phyloP scores from a whole-genome alignment of 306 rosid species.

The Lathyrus tuberosus region DNA sequence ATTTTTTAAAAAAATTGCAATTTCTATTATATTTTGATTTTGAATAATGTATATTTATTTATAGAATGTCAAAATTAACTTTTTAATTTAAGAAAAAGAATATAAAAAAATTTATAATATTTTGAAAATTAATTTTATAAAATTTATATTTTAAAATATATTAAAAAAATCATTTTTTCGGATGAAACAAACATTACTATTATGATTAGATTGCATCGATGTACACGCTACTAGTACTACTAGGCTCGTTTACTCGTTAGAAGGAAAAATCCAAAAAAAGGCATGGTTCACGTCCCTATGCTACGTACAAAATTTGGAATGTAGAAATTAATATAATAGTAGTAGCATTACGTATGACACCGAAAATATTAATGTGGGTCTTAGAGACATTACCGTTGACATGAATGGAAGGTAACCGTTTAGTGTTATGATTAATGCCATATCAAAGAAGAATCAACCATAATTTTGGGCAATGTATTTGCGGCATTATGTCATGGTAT shows the following conservation, averaged over 20 bases:
- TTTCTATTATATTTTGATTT: too few species aligned
- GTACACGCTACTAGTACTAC: background rate
- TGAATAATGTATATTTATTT: too few species aligned
- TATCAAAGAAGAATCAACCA: background rate
- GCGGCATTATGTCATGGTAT: background rate
- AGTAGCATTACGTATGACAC: background rate
- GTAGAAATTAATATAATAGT: background rate
- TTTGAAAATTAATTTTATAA: too few species aligned
- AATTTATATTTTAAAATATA: too few species aligned
- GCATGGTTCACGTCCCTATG: slow-evolving; percentile 12
- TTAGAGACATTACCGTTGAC: background rate
- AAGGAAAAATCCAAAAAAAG: background rate
- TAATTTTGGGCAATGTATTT: background rate
- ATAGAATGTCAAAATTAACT: too few species aligned
- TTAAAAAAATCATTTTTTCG: too few species aligned
- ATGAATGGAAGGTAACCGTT: background rate
- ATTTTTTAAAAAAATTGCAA: too few species aligned
- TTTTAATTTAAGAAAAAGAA: too few species aligned
- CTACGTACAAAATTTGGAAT: background rate
- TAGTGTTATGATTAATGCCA: background rate
- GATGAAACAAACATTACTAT: too few species aligned
- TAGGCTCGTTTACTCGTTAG: background rate
- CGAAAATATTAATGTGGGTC: background rate
- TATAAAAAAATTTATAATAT: too few species aligned
- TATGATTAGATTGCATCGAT: background rate